phyloP scores from a whole-genome alignment of 805 yeast species.

The Suhomyces sp. region DNA sequence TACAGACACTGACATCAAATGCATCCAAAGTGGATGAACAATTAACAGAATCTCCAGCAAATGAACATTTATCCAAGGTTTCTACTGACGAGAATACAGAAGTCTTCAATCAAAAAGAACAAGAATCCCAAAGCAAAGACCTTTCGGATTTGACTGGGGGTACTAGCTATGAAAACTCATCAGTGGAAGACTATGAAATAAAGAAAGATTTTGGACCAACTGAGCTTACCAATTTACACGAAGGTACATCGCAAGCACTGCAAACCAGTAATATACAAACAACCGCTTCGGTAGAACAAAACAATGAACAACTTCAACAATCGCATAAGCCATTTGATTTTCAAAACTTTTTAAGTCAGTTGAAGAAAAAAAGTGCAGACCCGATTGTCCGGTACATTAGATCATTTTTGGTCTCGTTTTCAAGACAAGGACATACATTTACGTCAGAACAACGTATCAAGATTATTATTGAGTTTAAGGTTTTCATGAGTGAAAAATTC shows the following conservation, averaged over 20 bases:
- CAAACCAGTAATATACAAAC: no score
- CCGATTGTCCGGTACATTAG: conserved; percentile 84
- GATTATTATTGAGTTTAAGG: conserved; percentile 72
- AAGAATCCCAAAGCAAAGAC: conserved; percentile 7
- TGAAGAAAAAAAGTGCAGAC: conserved; percentile 75
- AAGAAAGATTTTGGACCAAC: no score
- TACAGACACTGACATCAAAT: no score
- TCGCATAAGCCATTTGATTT: conserved; percentile 70
- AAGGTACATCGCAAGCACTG: neutral
- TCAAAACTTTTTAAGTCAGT: conserved; percentile 69
- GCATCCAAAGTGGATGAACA: neutral
- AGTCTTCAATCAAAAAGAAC: conserved; percentile 1
- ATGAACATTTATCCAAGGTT: conserved; percentile 1
- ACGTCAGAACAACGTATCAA: conserved; percentile 75
- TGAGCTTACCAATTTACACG: neutral
- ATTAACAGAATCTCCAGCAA: neutral
- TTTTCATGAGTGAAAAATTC: conserved; percentile 67
- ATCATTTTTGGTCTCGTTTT: conserved; percentile 79
- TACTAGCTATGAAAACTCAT: conserved; percentile 11
- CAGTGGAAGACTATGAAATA: conserved; percentile 22
- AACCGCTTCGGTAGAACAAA: neutral
- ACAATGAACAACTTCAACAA: conserved; percentile 36
- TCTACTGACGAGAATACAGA: conserved; percentile 1
- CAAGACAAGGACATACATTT: conserved; percentile 58
- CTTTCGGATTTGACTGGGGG: conserved; percentile 14